Evolutionary conservation across 2,329 filamentous ascomycete species (phyloP).

Genomic region (Metarhizium sp.): DNA sequence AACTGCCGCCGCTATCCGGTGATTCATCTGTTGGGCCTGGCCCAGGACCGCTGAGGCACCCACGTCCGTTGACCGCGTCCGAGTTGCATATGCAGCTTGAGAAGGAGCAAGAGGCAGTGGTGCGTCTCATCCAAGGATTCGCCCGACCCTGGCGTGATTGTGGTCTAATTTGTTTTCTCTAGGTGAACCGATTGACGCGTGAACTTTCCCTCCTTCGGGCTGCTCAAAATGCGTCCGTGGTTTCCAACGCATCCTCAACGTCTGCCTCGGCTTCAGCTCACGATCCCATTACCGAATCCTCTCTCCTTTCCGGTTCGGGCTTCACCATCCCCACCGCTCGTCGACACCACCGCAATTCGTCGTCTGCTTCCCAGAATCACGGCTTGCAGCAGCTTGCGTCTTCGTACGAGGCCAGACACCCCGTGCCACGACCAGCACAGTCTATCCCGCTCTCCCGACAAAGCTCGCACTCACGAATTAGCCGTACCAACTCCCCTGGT

Average conservation of each 20-base stretch:
- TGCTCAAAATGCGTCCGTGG: constrained; percentile 56
- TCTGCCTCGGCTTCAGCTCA: constrained; percentile 43
- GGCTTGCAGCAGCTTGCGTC: constrained; percentile 26
- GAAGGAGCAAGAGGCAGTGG: constrained; percentile 91
- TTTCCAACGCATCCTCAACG: constrained; percentile 55
- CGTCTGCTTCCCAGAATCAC: constrained; percentile 44
- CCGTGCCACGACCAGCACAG: constrained; percentile 35
- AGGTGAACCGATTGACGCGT: constrained; percentile 89
- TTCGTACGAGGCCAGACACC: constrained; percentile 29
- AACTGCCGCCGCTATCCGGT: constrained; percentile 19
- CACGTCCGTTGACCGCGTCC: constrained; percentile 75
- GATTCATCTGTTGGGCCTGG: constrained; percentile 41
- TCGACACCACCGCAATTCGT: constrained; percentile 49
- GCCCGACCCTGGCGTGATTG: neutral
- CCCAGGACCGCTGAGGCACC: constrained; percentile 72
- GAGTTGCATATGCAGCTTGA: constrained; percentile 86
- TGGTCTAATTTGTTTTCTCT: neutral
- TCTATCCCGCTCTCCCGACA: constrained; percentile 40
- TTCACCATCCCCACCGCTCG: constrained; percentile 47
- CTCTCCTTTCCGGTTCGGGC: constrained; percentile 46
- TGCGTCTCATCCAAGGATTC: constrained; percentile 31
- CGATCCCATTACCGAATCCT: constrained; percentile 38
- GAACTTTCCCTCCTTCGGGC: constrained; percentile 78
- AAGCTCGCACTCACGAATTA: constrained; percentile 44
- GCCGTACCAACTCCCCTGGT: constrained; percentile 40